Base-by-base conservation (phyloP, 257 asterid species). In the Solanum etuberosum region DNA sequence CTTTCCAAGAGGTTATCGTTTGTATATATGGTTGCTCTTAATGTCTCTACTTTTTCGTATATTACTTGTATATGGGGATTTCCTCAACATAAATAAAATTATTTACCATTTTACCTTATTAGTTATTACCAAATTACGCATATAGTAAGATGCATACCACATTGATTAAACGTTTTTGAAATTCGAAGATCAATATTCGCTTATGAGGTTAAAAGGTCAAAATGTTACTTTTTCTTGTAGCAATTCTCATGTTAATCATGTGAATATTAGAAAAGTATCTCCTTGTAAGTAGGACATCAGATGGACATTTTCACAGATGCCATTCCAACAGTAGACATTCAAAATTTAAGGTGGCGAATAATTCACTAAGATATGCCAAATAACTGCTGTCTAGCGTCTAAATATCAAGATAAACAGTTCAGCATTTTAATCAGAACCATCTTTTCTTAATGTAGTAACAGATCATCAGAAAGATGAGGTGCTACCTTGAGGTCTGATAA, bases 401-500 rank as follows among this genome's bases (percentile, higher is more conserved):
- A 80, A 46, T 9, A 46, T 6, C 27, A 37, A 27, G 67, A 80
- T 29, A 46, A 80, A 27, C 27, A 48, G 67, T 29, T 80, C 65
- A 80, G 27, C 42, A 80, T 16, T 80, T 27, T 80, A 27, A 46
- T 46, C 85, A 80, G 67, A 80, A 80, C 67, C 29, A 80, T 80
- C 11, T 46, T 29, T 48, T 80, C 42, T 80, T 46, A 16, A 80
- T 23, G 9, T 80, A 16, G 27, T 27, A 78, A 80, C 29, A 80
- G 46, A 80, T 80, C 85, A 29, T 9, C 42, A 80, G 83, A 46
- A 43, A 46, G 12, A 86, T 42, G 57, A 86, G 76, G 12, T 61
- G 31, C 86, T 90, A 95, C 99, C 99, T 97, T 97, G 90, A 97
- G 88, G 40, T 97, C 98, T 84, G 99, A 71, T 68, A 97, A 86